Evolutionary conservation across 2,329 filamentous ascomycete genomes (phyloP).

Genomic region (Botrytis fabae): DNA sequence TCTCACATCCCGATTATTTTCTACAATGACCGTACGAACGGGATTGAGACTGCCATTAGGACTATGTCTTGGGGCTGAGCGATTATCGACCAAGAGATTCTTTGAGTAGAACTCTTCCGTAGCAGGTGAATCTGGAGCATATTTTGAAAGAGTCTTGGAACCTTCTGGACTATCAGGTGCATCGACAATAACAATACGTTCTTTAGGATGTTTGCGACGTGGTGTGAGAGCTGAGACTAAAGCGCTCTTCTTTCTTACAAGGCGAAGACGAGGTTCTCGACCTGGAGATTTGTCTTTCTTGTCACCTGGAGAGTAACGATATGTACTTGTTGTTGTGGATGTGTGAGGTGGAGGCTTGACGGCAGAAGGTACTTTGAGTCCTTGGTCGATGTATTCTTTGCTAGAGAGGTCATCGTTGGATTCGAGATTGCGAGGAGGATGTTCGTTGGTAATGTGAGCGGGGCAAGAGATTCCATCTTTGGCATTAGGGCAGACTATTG

Average conservation of each 20-base stretch:
- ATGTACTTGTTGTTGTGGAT: conserved; percentile 37
- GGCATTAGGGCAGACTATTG: conserved; percentile 45
- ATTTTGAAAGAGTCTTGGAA: conserved; percentile 48
- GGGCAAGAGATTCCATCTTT: conserved; percentile 46
- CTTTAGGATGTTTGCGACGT: conserved; percentile 41
- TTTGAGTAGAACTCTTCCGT: conserved; percentile 35
- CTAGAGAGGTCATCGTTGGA: conserved; percentile 41
- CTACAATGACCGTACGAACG: conserved; percentile 23
- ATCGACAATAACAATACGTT: conserved; percentile 50
- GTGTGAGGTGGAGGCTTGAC: conserved; percentile 36
- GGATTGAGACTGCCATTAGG: conserved; percentile 27
- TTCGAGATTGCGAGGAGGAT: conserved; percentile 44
- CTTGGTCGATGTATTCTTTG: conserved; percentile 28
- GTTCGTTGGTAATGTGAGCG: conserved; percentile 45
- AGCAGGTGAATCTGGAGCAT: conserved; percentile 43
- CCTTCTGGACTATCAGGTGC: conserved; percentile 47
- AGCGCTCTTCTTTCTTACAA: conserved; percentile 37
- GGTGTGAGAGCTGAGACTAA: conserved; percentile 32
- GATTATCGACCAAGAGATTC: conserved; percentile 37
- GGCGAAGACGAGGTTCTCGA: conserved; percentile 43
- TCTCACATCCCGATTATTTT: conserved; percentile 7
- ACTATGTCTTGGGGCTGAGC: conserved; percentile 28
- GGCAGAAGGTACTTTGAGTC: conserved; percentile 30
- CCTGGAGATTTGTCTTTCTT: conserved; percentile 30
- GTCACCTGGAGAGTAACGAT: conserved; percentile 36